phyloP scores from a whole-genome alignment of 1,284 basidiomycete genomes.

The Xerocomus alliaceus region DNA sequence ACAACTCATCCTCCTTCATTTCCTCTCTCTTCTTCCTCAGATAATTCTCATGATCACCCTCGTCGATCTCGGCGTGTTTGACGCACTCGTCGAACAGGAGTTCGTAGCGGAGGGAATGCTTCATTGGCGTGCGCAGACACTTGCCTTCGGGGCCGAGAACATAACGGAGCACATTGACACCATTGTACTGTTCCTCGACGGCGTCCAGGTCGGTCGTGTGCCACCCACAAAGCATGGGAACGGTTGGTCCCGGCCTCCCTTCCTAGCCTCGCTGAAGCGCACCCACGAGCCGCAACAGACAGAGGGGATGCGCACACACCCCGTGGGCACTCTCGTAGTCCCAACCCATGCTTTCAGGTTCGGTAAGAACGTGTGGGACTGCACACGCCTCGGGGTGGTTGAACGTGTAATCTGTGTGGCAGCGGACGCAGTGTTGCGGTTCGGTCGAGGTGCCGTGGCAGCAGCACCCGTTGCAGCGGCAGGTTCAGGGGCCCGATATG shows the following conservation, averaged over 20 bases:
- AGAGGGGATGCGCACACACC: background rate
- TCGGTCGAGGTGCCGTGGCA: constrained; percentile 5
- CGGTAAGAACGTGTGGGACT: background rate
- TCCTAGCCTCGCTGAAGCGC: background rate
- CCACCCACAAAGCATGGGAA: constrained; percentile 7
- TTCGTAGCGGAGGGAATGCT: background rate
- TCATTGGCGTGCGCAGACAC: background rate
- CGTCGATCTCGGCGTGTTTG: background rate
- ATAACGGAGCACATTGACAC: constrained; percentile 9
- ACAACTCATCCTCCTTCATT: background rate
- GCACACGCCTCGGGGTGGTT: constrained; percentile 9
- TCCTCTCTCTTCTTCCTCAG: background rate
- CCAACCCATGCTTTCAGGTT: background rate
- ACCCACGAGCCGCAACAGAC: background rate
- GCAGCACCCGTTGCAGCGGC: constrained; percentile 9
- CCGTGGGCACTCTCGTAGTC: background rate
- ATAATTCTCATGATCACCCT: background rate
- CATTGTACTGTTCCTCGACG: constrained; percentile 9
- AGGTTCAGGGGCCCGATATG: constrained; percentile 8
- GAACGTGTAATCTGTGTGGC: constrained; percentile 5
- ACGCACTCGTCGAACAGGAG: background rate
- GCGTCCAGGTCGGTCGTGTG: constrained; percentile 7
- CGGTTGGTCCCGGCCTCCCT: background rate
- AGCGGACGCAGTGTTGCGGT: constrained; percentile 11
- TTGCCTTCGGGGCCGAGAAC: background rate